Evolutionary conservation across 371 early-diverging fungal genomes (phyloP), one percentile per base, ranked within the genome.

Genomic region (Gilbertella persicaria): DNA sequence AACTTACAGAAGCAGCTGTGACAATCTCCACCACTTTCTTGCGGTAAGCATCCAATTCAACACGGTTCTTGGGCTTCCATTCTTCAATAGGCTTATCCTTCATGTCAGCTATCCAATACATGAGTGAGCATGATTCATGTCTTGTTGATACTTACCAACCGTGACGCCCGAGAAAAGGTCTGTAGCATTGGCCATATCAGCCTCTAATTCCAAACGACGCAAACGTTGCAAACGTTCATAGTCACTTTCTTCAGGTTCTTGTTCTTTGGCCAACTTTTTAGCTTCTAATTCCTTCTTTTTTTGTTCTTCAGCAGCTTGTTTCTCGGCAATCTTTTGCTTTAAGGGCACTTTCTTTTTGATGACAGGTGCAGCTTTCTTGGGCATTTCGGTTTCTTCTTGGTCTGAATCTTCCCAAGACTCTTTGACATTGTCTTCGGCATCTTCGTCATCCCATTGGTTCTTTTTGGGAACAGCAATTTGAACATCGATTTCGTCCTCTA

Each of bases 361-460:
- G 49, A 78, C 71, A 25, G 58, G 41, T 5, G 80, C 72, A 17
- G 69, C 45, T 21, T 64, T 46, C 36, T 68, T 56, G 21, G 75
- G 62, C 20, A 48, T 43, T 60, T 86, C 67, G n/a, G n/a, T n/a
- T 17, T 83, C 79, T 49, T 90, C 86, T 21, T 85, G 87, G 29
- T 85, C 85, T n/a, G 81, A 77, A 28, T 83, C 80, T 45, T 93
- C 92, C 90, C 89, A 92, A 28, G 80, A 73, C 41, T 86, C 90
- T 73, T 87, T 74, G 28, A 78, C 82, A 48, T 85, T 83, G 14
- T 90, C 92, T 23, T 88, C 88, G 5, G 67, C 87, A 58, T 92
- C 93, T 54, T 94, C 95, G 61, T 91, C 93, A 41, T 87, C 91
- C 92, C 93, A 93, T 48, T 77, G 64, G 60, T 80, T 79, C 70